Evolutionary conservation across 176 grass and related monocot genomes (phyloP).

Genomic region (Carex cristatella): DNA sequence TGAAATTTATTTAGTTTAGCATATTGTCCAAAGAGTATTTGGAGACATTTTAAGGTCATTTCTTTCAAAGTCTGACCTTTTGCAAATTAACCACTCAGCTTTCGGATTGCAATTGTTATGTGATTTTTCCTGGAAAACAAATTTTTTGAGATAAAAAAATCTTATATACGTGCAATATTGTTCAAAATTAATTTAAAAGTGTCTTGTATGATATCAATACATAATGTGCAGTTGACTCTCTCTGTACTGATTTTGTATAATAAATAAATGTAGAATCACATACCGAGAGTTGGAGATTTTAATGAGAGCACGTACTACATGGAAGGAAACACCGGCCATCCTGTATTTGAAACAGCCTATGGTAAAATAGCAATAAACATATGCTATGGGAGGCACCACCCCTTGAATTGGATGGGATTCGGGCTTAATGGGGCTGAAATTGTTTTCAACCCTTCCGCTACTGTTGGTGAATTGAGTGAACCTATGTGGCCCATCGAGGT

Average conservation of each 20-base stretch:
- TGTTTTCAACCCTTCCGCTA: slow-evolving; percentile 96
- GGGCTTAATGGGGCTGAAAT: slow-evolving; percentile 96
- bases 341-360: slow-evolving; percentile 89
- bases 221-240: neutral
- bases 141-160: neutral
- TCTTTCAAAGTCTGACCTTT: no score
- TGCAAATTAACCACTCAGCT: no score
- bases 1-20: neutral
- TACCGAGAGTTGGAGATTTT: slow-evolving; percentile 97
- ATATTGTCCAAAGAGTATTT: slow-evolving; percentile 2
- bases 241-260: neutral
- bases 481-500: slow-evolving; percentile 99
- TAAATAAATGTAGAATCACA: slow-evolving; percentile 68
- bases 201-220: neutral
- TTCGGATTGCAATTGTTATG: no score
- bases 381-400: slow-evolving; percentile 97
- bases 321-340: slow-evolving; percentile 98
- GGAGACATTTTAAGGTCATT: neutral
- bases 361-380: slow-evolving; percentile 94
- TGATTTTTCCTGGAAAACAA: neutral
- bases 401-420: slow-evolving; percentile 97
- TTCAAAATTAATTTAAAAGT: neutral
- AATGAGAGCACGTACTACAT: slow-evolving; percentile 99
- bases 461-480: slow-evolving; percentile 95
- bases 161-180: neutral